phyloP scores from a whole-genome alignment of 371 early-diverging fungal genomes.

The Smittium culicis region DNA sequence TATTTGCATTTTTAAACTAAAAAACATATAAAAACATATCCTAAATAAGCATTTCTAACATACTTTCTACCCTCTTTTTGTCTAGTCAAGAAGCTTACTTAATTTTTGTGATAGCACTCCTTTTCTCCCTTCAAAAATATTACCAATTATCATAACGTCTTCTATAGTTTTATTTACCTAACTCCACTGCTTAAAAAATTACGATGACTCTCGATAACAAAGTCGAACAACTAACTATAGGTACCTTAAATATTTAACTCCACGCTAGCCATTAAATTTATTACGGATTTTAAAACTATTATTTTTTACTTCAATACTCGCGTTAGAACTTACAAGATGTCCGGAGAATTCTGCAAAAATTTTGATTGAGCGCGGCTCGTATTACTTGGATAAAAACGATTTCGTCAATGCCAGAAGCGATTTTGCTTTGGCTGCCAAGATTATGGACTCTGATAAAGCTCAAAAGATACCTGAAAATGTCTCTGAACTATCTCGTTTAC shows the following conservation, averaged over 20 bases:
- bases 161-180: background rate
- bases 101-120: no score
- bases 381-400: background rate
- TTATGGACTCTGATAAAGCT: background rate
- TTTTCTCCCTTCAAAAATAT: no score
- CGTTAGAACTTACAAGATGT: background rate
- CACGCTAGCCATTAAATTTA: background rate
- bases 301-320: background rate
- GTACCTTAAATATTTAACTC: background rate
- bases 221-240: background rate
- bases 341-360: background rate
- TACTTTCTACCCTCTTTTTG: no score
- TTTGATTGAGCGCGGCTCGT: background rate
- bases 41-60: no score
- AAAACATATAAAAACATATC: no score
- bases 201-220: background rate
- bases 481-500: background rate
- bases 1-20: no score
- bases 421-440: background rate
- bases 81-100: no score
- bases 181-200: background rate
- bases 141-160: no score
- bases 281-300: background rate
- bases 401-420: background rate
- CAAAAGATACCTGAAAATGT: conserved; percentile 10